A percentile compares a stretch with the other conserved stretches of the same genome.
Conservation (phyloP, 2,329 filamentous ascomycete species). For the Fonsecaea erecta region DNA sequence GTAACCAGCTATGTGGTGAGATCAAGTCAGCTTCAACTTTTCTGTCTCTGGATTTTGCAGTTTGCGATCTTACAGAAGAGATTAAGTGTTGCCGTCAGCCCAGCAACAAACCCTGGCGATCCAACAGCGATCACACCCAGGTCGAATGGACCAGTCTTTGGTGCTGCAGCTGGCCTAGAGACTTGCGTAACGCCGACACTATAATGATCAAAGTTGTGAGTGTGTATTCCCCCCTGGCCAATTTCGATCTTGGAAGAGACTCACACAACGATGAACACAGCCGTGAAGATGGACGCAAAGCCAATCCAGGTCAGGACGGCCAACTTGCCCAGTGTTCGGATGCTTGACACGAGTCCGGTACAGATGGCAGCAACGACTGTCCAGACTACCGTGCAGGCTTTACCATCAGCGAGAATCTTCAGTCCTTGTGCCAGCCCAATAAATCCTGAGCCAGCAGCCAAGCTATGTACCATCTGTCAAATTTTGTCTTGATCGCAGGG, state of each 20-base stretch:
- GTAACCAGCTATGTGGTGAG: constrained; percentile 16
- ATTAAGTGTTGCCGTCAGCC: constrained; percentile 41
- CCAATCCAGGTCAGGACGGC: constrained; percentile 67
- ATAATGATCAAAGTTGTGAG: constrained; percentile 7
- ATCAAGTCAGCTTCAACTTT: constrained; percentile 34
- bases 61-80: constrained; percentile 38
- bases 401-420: constrained; percentile 49
- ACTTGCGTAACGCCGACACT: constrained; percentile 42
- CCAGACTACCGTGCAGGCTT: constrained; percentile 40
- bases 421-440: constrained; percentile 49
- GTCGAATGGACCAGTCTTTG: constrained; percentile 44
- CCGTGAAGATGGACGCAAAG: constrained; percentile 62
- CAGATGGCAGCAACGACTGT: constrained; percentile 37
- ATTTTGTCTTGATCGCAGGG: not conserved
- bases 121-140: constrained; percentile 40
- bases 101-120: constrained; percentile 38
- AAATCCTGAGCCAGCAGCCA: constrained; percentile 47
- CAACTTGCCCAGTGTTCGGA: constrained; percentile 36
- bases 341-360: constrained; percentile 40
- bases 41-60: not conserved
- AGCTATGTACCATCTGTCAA: constrained; percentile 4
- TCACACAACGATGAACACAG: constrained; percentile 38
- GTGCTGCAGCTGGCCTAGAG: constrained; percentile 43
- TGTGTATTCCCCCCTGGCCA: constrained; percentile 32
- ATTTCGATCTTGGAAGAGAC: not conserved